These are phyloP conservation scores for Schizochytrium sp. DNA, from an alignment of 108 stramenopile genomes.

Conservation along the genomic window DNA sequence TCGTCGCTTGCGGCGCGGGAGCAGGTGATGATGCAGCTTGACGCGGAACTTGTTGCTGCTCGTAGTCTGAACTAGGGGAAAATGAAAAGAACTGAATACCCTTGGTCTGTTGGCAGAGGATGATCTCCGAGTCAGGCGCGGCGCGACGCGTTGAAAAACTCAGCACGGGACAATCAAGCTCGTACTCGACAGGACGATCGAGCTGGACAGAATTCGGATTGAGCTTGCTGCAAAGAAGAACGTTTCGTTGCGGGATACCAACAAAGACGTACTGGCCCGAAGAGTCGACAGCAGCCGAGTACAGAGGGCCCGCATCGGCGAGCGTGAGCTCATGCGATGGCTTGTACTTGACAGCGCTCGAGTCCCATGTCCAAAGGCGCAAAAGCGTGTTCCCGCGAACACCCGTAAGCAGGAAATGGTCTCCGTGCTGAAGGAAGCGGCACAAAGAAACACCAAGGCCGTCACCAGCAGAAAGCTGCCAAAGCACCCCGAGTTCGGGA, in stretches of 20 bases:
- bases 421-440: background rate
- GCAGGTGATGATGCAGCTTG: background rate
- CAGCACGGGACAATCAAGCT: background rate
- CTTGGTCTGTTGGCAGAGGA: background rate
- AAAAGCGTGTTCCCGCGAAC: background rate
- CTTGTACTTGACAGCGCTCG: background rate
- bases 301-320: background rate
- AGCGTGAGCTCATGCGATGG: background rate
- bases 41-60: background rate
- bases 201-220: background rate
- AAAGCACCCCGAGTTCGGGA: background rate
- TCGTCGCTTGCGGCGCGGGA: background rate
- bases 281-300: background rate
- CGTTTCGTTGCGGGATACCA: background rate
- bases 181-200: background rate
- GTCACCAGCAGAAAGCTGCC: background rate
- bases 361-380: background rate
- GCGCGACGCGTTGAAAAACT: background rate
- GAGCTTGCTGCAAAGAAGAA: background rate
- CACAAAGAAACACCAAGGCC: background rate
- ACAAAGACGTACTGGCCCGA: background rate
- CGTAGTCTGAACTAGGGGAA: background rate
- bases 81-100: background rate
- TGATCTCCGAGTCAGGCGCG: background rate
- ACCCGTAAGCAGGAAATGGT: background rate